phyloP scores from a whole-genome alignment of 2,329 filamentous ascomycete species.

The Ophiocordyceps camponoti-rufipedis region DNA sequence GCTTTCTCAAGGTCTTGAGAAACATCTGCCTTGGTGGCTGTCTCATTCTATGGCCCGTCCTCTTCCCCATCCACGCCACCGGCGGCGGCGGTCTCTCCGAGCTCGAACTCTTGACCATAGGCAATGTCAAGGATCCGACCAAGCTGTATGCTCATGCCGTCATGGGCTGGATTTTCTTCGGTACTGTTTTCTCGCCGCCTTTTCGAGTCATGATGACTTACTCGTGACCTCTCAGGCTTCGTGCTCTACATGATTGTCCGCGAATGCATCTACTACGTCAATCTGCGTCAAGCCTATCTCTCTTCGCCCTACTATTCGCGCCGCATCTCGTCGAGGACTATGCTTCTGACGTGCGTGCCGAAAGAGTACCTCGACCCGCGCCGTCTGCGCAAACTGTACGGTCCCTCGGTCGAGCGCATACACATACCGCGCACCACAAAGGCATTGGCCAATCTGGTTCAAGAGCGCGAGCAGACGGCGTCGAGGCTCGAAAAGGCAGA shows the following conservation, averaged over 20 bases:
- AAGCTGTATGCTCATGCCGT: slow-evolving; percentile 71
- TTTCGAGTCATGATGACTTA: not conserved
- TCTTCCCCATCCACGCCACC: slow-evolving; percentile 75
- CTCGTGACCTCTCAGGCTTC: slow-evolving; percentile 38
- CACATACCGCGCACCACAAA: slow-evolving; percentile 70
- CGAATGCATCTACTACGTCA: slow-evolving; percentile 83
- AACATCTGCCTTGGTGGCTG: slow-evolving; percentile 73
- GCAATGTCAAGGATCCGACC: slow-evolving; percentile 44
- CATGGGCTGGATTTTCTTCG: slow-evolving; percentile 60
- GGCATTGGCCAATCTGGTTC: slow-evolving; percentile 62
- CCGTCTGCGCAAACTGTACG: slow-evolving; percentile 67
- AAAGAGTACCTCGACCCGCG: slow-evolving; percentile 56
- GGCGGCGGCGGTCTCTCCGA: slow-evolving; percentile 47
- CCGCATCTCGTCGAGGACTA: slow-evolving; percentile 75
- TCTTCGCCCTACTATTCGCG: slow-evolving; percentile 69
- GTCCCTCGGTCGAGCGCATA: slow-evolving; percentile 60
- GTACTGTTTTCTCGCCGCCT: slow-evolving; percentile 5
- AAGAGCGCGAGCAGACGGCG: slow-evolving; percentile 63
- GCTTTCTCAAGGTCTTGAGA: slow-evolving; percentile 51
- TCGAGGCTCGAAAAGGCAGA: slow-evolving; percentile 75
- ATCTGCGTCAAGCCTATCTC: slow-evolving; percentile 80
- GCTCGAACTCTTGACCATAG: slow-evolving; percentile 62
- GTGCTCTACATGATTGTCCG: slow-evolving; percentile 76
- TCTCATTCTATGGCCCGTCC: slow-evolving; percentile 68
- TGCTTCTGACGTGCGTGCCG: slow-evolving; percentile 78